Evolutionary conservation across 2,329 filamentous ascomycete genomes (phyloP).

Genomic region (Xylariales sp.): DNA sequence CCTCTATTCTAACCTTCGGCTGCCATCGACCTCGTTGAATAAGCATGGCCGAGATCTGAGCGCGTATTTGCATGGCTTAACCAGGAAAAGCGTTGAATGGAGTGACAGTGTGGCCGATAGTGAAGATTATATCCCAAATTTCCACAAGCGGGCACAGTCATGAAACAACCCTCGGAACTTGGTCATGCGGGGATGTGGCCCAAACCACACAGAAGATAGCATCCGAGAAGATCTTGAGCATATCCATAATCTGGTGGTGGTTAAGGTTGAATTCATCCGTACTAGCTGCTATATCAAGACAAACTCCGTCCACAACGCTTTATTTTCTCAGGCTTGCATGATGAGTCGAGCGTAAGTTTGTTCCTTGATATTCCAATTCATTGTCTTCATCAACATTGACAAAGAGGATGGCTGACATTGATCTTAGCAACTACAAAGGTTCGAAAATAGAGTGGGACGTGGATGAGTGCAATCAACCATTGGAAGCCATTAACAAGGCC

Average conservation of each 20-base stretch:
- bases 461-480: slow-evolving; percentile 67
- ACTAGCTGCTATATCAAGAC: slow-evolving; percentile 65
- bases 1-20: no score
- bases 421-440: slow-evolving; percentile 59
- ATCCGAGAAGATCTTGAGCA: slow-evolving; percentile 75
- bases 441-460: slow-evolving; percentile 65
- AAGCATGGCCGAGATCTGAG: no score
- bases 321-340: slow-evolving; percentile 76
- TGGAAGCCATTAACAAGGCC: slow-evolving; percentile 31
- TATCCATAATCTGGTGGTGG: slow-evolving; percentile 72
- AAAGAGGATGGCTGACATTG: slow-evolving; percentile 20
- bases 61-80: no score
- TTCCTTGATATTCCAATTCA: slow-evolving; percentile 2
- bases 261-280: slow-evolving; percentile 57
- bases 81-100: no score
- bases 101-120: no score
- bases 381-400: no score
- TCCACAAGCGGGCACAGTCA: slow-evolving; percentile 65
- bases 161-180: no score
- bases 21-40: no score
- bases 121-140: no score
- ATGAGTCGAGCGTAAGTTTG: slow-evolving; percentile 51
- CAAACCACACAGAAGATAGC: slow-evolving; percentile 54
- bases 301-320: slow-evolving; percentile 72
- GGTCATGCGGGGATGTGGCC: slow-evolving; percentile 56